These are phyloP conservation scores for Pneumocystis canis DNA, from an alignment of 1,139 yeast species.

Conservation along the genomic window DNA sequence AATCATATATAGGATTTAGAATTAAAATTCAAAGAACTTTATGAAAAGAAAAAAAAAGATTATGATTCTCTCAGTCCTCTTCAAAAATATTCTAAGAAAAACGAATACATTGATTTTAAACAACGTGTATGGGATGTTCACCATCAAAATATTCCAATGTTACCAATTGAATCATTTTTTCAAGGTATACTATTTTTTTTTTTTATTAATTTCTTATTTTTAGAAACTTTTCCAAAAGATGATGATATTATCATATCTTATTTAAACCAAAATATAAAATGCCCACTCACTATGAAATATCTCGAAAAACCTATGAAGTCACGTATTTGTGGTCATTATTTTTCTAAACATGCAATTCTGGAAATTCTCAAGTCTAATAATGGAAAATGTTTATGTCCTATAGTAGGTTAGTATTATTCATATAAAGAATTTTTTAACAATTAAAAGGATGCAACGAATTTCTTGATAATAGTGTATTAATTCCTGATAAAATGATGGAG, in stretches of 20 bases:
- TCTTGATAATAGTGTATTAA: neutral
- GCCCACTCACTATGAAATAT: constrained; percentile 1
- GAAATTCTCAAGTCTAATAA: neutral
- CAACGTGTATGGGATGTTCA: neutral
- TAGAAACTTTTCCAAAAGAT: neutral
- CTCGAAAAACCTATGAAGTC: neutral
- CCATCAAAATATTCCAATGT: neutral
- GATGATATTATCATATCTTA: neutral
- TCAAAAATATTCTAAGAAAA: neutral
- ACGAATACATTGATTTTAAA: constrained; percentile 1
- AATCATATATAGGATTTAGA: neutral
- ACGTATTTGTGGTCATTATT: neutral
- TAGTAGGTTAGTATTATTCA: neutral
- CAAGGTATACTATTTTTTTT: neutral
- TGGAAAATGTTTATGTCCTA: neutral
- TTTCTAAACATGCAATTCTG: neutral
- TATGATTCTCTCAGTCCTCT: neutral
- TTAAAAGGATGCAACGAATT: neutral
- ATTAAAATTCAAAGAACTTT: neutral
- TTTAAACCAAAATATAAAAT: neutral
- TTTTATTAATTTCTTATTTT: neutral
- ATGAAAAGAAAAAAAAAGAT: neutral
- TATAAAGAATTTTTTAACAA: neutral
- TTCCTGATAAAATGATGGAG: neutral
- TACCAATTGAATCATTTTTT: neutral